Conservation (phyloP, 2,329 filamentous ascomycete species). For the Bipolaris zeicola region DNA sequence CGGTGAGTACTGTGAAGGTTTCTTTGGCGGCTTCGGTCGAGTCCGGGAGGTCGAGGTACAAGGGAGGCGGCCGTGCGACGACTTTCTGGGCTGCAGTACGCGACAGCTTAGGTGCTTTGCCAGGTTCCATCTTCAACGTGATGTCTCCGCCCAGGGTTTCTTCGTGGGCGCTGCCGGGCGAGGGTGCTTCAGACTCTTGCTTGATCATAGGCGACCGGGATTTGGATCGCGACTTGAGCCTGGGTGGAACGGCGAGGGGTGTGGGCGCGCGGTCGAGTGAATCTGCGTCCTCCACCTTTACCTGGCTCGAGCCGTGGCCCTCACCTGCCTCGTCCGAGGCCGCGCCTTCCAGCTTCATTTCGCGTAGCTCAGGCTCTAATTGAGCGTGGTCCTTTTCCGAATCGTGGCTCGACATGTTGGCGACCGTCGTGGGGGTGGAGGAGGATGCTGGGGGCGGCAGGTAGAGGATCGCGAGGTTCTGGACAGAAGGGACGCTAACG, state of each 20-base stretch:
- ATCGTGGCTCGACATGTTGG: slow-evolving; percentile 49
- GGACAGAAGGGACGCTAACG: slow-evolving; percentile 22
- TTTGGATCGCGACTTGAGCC: slow-evolving; percentile 36
- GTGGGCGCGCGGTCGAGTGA: slow-evolving; percentile 33
- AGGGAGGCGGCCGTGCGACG: slow-evolving; percentile 63
- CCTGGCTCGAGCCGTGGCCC: slow-evolving; percentile 24
- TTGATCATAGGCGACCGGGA: slow-evolving; percentile 43
- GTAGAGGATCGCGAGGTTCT: slow-evolving; percentile 13
- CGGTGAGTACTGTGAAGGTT: slow-evolving; percentile 79
- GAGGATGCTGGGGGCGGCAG: slow-evolving; percentile 15
- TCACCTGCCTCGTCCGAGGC: slow-evolving; percentile 20
- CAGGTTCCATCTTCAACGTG: slow-evolving; percentile 65
- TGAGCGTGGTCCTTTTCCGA: slow-evolving; percentile 42
- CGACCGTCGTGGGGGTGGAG: slow-evolving; percentile 19
- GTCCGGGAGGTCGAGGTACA: slow-evolving; percentile 79
- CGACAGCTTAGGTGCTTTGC: slow-evolving; percentile 70
- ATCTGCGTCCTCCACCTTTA: slow-evolving; percentile 36
- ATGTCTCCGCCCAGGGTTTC: slow-evolving; percentile 66
- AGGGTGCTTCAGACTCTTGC: slow-evolving; percentile 42
- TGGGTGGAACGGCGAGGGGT: slow-evolving; percentile 34
- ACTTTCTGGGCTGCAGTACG: slow-evolving; percentile 77
- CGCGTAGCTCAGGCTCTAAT: slow-evolving; percentile 52
- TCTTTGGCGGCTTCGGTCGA: slow-evolving; percentile 75
- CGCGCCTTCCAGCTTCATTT: slow-evolving; percentile 53
- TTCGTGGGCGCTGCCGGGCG: slow-evolving; percentile 52